Evolutionary conservation across 805 yeast species (phyloP).

Genomic region (Ogataea glucozyma): DNA sequence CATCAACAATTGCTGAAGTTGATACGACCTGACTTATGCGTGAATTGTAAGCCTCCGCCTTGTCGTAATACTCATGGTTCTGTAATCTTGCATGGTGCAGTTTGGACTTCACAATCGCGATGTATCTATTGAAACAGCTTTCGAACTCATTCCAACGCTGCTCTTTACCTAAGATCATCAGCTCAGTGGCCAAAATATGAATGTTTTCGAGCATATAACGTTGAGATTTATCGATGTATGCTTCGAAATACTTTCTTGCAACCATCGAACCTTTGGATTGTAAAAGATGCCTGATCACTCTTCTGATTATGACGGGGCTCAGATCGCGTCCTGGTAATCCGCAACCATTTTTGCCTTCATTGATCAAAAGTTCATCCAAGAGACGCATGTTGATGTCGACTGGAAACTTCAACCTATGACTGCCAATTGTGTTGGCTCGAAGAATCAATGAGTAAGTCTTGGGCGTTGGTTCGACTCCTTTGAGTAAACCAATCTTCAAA

Average conservation of each 20-base stretch:
- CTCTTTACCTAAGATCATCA: slow-evolving; percentile 34
- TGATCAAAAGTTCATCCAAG: slow-evolving; percentile 26
- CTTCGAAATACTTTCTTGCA: slow-evolving; percentile 33
- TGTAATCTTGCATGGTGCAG: slow-evolving; percentile 20
- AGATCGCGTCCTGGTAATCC: slow-evolving; percentile 29
- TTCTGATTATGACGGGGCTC: slow-evolving; percentile 28
- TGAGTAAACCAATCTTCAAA: slow-evolving; percentile 20
- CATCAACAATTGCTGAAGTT: slow-evolving; percentile 18
- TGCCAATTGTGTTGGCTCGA: slow-evolving; percentile 23
- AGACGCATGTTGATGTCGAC: slow-evolving; percentile 22
- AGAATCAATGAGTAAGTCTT: slow-evolving; percentile 33
- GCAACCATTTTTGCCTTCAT: slow-evolving; percentile 21
- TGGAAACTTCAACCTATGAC: slow-evolving; percentile 17
- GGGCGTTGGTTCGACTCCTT: slow-evolving; percentile 18
- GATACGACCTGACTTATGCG: slow-evolving; percentile 6
- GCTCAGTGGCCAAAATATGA: slow-evolving; percentile 30
- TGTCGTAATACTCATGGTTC: slow-evolving; percentile 2
- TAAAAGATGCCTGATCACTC: slow-evolving; percentile 23
- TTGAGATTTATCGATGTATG: slow-evolving; percentile 27
- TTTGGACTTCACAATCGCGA: slow-evolving; percentile 19
- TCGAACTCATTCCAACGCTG: slow-evolving; percentile 36
- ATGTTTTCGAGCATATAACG: slow-evolving; percentile 30
- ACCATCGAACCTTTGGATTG: slow-evolving; percentile 19
- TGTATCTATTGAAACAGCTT: slow-evolving; percentile 28
- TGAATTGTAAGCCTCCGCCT: slow-evolving; percentile 5